These are phyloP conservation scores for Xanthoparmelia taractica DNA, from an alignment of 495 filamentous ascomycete genomes.

Conservation along the genomic window DNA sequence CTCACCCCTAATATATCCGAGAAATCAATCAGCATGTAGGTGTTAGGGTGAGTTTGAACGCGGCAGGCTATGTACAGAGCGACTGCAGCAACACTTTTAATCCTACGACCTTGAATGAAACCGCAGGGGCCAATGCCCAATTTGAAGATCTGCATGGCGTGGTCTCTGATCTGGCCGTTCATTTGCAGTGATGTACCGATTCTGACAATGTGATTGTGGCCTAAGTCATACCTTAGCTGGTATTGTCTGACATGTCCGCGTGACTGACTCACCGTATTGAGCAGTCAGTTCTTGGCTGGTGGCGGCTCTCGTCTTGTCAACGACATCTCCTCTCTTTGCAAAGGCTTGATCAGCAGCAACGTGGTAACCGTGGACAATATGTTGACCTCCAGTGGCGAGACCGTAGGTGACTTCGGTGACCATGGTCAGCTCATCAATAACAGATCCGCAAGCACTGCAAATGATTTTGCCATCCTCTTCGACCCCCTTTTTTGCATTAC, in stretches of 20 bases:
- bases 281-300: slow-evolving; percentile 63
- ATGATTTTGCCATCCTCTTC: slow-evolving; percentile 47
- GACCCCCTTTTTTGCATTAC: slow-evolving; percentile 42
- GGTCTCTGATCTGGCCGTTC: slow-evolving; percentile 49
- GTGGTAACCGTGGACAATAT: slow-evolving; percentile 83
- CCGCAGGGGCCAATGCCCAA: slow-evolving; percentile 52
- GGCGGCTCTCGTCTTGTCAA: slow-evolving; percentile 45
- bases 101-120: slow-evolving; percentile 86
- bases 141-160: slow-evolving; percentile 66
- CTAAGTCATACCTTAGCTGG: slow-evolving; percentile 6
- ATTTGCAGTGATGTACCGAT: slow-evolving; percentile 44
- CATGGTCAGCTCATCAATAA: slow-evolving; percentile 75
- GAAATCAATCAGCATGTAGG: slow-evolving; percentile 85
- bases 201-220: slow-evolving; percentile 15
- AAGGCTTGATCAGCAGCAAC: slow-evolving; percentile 72
- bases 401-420: slow-evolving; percentile 87
- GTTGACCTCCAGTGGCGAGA: slow-evolving; percentile 72
- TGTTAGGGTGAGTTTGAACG: slow-evolving; percentile 47
- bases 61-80: slow-evolving; percentile 85
- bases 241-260: not conserved
- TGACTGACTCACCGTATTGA: slow-evolving; percentile 42
- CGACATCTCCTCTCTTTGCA: slow-evolving; percentile 52
- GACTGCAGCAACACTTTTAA: slow-evolving; percentile 71
- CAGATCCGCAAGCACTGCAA: slow-evolving; percentile 75
- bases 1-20: slow-evolving; percentile 64